These are phyloP conservation scores for Corymbia calophylla DNA, from an alignment of 441 rosid species.

Conservation along the genomic window DNA sequence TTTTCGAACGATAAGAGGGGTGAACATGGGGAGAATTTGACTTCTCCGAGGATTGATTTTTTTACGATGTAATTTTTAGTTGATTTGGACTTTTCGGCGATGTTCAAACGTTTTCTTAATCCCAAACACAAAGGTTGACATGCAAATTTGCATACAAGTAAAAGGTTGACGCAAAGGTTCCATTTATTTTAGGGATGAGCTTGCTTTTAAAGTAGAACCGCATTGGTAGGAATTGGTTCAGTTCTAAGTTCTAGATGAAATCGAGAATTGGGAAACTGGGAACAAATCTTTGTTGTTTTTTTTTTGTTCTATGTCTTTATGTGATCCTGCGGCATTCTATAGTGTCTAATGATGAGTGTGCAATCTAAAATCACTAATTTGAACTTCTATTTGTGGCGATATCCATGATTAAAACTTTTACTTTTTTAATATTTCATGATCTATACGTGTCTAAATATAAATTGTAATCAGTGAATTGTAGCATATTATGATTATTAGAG, in stretches of 20 bases:
- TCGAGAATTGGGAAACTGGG: rapidly evolving
- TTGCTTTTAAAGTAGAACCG: no score
- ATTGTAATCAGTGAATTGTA: no score
- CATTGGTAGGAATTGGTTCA: neutral
- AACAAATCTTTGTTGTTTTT: neutral
- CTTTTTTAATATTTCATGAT: neutral
- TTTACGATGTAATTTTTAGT: neutral
- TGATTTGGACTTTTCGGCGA: neutral
- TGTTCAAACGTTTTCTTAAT: neutral
- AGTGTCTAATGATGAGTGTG: no score
- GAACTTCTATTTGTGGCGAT: no score
- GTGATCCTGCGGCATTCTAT: neutral
- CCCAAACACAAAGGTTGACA: neutral
- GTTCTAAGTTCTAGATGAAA: neutral
- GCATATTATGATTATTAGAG: neutral
- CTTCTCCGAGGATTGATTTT: neutral
- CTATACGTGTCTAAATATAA: neutral
- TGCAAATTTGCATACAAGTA: neutral
- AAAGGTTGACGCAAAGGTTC: no score
- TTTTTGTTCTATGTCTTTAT: rapidly evolving
- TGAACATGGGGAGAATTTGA: neutral
- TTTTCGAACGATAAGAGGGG: neutral
- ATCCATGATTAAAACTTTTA: no score
- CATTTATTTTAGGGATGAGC: neutral
- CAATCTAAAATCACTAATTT: no score